Evolutionary conservation across 2,329 filamentous ascomycete genomes (phyloP).

Genomic region (Trichophyton schoenleinii): DNA sequence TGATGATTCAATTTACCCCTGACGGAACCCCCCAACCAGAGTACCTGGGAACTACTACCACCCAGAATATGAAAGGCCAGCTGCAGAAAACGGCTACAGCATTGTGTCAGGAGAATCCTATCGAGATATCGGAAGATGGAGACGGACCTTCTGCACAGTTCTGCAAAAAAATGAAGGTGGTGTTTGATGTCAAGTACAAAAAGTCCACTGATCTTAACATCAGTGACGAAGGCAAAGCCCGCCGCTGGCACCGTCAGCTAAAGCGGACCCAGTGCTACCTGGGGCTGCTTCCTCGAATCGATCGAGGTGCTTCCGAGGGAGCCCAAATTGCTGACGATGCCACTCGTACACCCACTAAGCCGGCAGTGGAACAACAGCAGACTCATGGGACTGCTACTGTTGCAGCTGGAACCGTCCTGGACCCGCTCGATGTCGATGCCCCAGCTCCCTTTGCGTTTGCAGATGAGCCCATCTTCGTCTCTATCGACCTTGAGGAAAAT

Average conservation of each 20-base stretch:
- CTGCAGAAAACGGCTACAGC: constrained; percentile 20
- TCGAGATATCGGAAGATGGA: neutral
- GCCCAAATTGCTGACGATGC: neutral
- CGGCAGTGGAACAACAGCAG: constrained; percentile 17
- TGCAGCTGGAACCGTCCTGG: constrained; percentile 18
- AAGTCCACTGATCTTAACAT: no score
- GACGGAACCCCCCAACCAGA: constrained; percentile 52
- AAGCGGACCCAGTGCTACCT: constrained; percentile 58
- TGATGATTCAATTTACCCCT: constrained; percentile 50
- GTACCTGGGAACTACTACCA: constrained; percentile 50
- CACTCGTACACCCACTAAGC: neutral
- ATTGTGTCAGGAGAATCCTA: constrained; percentile 8
- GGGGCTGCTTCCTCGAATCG: constrained; percentile 45
- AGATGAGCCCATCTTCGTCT: constrained; percentile 55
- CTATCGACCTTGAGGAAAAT: constrained; percentile 70
- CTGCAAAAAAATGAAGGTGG: constrained; percentile 42
- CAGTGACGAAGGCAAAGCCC: constrained; percentile 23
- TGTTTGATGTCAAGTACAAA: constrained; percentile 38
- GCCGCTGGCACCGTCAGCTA: constrained; percentile 43
- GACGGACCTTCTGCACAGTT: constrained; percentile 35
- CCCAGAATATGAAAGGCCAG: constrained; percentile 30
- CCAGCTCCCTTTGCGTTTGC: constrained; percentile 39
- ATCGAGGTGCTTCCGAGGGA: constrained; percentile 6
- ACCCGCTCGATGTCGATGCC: constrained; percentile 34
- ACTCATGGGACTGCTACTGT: constrained; percentile 17